These are phyloP conservation scores for Candida dajiaensis DNA, from an alignment of 805 yeast genomes.

Conservation along the genomic window DNA sequence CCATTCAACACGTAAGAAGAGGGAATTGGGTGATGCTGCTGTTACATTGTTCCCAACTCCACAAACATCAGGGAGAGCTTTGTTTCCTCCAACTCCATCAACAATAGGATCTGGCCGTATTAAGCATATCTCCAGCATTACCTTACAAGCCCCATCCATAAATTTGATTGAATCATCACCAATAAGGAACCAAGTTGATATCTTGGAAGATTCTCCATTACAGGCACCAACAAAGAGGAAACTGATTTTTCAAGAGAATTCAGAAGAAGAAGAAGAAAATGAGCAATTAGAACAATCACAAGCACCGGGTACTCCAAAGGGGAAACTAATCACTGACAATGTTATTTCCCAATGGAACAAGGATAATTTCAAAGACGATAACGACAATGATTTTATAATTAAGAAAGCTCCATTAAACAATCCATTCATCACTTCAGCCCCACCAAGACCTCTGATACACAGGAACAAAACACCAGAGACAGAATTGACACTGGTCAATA, in stretches of 20 bases:
- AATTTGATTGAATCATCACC: slow-evolving; percentile 7
- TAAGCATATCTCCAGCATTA: slow-evolving; percentile 7
- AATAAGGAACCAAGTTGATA: slow-evolving; percentile 6
- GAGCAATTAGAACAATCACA: slow-evolving; percentile 6
- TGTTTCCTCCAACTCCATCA: slow-evolving; percentile 27
- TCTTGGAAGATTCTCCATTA: slow-evolving; percentile 7
- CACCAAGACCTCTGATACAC: not conserved
- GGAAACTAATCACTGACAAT: slow-evolving; percentile 27
- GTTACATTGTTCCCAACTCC: slow-evolving; percentile 1
- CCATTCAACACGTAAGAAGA: slow-evolving; percentile 11
- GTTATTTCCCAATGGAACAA: slow-evolving; percentile 30
- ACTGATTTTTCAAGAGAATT: slow-evolving; percentile 12
- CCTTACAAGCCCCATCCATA: not conserved
- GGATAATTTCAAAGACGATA: slow-evolving; percentile 9
- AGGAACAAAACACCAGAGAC: slow-evolving; percentile 16
- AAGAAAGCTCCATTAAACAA: slow-evolving; percentile 11
- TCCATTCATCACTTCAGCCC: slow-evolving; percentile 17
- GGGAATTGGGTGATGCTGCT: slow-evolving; percentile 13
- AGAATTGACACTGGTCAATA: slow-evolving; percentile 27
- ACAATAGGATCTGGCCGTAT: slow-evolving; percentile 24
- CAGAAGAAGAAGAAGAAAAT: slow-evolving; percentile 13
- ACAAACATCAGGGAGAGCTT: slow-evolving; percentile 14
- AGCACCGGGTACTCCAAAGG: slow-evolving; percentile 28
- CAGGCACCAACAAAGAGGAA: slow-evolving; percentile 19
- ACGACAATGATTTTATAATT: slow-evolving; percentile 17